Evolutionary conservation across 148 eudicot species (phyloP), one percentile per base, ranked within the genome.

Genomic region (Spergularia bocconei): DNA sequence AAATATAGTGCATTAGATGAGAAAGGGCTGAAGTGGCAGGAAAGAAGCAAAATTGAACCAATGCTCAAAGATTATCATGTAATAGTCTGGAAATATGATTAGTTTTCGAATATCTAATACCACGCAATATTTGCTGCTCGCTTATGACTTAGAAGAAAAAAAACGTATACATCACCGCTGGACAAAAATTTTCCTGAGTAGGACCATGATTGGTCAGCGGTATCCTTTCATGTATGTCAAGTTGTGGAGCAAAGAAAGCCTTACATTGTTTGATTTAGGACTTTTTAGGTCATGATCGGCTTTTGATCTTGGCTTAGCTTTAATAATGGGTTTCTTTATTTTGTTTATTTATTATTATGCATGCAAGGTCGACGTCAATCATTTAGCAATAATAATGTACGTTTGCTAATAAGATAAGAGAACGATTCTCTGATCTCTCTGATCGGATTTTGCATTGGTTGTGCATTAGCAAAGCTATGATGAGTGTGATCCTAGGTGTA

Each of bases 281-380:
- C 36, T 29, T 29, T 29, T 29, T 29, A 29, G 36, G 36, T 29
- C 36, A 29, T 61, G 29, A 68, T 21, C 56, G 11, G 2, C 71
- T 68, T 68, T 50, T 68, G 39, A 68, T 68, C 71, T 48, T 68
- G 56, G 21, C 71, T 68, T 72, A 29, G 36, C 36, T 29, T 29
- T 29, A 29, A 29, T 29, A 29, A 29, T 23, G 25, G 0, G 3
- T 48, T 44, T 20, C 17, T 44, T 44, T 6, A 6, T 44, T 44
- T 44, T 44, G 48, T 44, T 44, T 44, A 44, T 44, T 44, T 29
- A 29, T 44, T 29, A 29, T 44, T 4, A 44, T 44, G 48, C 48
- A 17, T 73, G 65, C 66, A 73, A 68, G 50, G 75, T 70, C 71
- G 64, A 63, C 63, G 36, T 78, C 71, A 78, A 71, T 60, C 39